phyloP scores from a whole-genome alignment of 495 filamentous ascomycete species.

The Jackrogersella multiformis region DNA sequence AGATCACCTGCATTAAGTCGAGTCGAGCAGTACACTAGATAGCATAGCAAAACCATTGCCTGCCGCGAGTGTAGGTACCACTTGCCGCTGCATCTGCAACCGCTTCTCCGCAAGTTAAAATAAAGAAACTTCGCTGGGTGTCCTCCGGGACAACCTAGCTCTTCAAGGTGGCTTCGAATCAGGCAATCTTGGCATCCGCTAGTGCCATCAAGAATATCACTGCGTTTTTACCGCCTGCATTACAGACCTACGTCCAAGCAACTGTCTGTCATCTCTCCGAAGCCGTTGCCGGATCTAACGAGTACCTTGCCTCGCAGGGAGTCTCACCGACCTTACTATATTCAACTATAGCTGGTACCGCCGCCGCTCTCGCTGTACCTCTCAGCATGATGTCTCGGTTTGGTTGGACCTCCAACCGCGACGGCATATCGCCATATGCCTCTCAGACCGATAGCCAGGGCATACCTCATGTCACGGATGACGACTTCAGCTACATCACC shows the following conservation, averaged over 20 bases:
- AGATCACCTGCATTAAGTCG: slow-evolving; percentile 27
- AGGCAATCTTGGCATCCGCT: slow-evolving; percentile 58
- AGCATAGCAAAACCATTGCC: slow-evolving; percentile 18
- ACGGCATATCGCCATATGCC: slow-evolving; percentile 64
- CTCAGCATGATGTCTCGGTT: slow-evolving; percentile 72
- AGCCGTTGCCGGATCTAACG: slow-evolving; percentile 62
- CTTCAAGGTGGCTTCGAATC: slow-evolving; percentile 65
- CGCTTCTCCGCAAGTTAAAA: slow-evolving; percentile 35
- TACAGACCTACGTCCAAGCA: slow-evolving; percentile 59
- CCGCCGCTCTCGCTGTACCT: slow-evolving; percentile 61
- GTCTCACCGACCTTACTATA: slow-evolving; percentile 57
- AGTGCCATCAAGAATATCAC: slow-evolving; percentile 60
- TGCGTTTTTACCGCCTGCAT: slow-evolving; percentile 52
- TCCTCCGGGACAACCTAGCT: slow-evolving; percentile 53
- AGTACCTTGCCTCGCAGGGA: slow-evolving; percentile 62
- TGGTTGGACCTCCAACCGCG: slow-evolving; percentile 61
- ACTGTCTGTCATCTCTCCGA: slow-evolving; percentile 51
- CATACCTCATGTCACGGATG: slow-evolving; percentile 73
- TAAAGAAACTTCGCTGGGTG: slow-evolving; percentile 43
- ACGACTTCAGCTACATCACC: slow-evolving; percentile 84
- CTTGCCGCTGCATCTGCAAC: slow-evolving; percentile 13
- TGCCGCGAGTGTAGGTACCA: slow-evolving; percentile 28
- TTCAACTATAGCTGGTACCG: slow-evolving; percentile 54
- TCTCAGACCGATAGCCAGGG: slow-evolving; percentile 58
- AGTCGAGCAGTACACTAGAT: not conserved